Base-by-base conservation (phyloP, 306 rosid genomes). In the Benincasa hispida region DNA sequence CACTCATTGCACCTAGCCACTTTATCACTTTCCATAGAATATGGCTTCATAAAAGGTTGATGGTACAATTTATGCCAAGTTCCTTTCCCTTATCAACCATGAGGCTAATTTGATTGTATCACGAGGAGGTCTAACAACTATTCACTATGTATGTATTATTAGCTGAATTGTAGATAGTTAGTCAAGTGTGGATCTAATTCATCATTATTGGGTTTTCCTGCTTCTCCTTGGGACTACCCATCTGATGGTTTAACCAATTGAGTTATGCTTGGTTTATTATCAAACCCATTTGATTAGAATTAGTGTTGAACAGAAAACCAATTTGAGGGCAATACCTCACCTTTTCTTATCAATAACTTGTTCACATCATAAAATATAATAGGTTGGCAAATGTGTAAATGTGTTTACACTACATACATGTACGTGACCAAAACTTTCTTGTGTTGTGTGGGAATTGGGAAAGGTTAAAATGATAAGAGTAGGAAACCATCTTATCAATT, bases 391-490 rank as follows among this genome's bases (percentile, higher is more conserved):
- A 24, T 5, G 24, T 4, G 32, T 58, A 58, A 24, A 9, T 59
- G 68, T 15, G n/a, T 28, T 61, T 61, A 58, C 63, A 58, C 25
- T 58, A 58, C 62, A 1, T n/a, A 60, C 2, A 17, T 30, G 41
- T 61, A 28, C 22, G 42, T 61, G 47, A 15, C 53, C 48, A 66
- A 35, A 66, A 39, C 73, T 65, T 65, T 39, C 10, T 10, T 5
- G 17, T 11, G 28, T 37, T 66, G 48, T 37, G 28, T 37, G 28
- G 48, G 17, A 22, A 45, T 45, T 45, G 51, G 51, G 51, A 66
- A n/a, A 66, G 27, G 73, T 65, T 19, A 34, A 35, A 65, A 65
- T 65, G 72, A 37, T 19, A 65, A 66, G 73, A 66, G 73, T 66
- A 66, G 73, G 73, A 39, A 66, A 66, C 51, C 19, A 66, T 66